These are phyloP conservation scores for Globisporangium spinosum DNA, from an alignment of 352 stramenopile species.

Conservation along the genomic window DNA sequence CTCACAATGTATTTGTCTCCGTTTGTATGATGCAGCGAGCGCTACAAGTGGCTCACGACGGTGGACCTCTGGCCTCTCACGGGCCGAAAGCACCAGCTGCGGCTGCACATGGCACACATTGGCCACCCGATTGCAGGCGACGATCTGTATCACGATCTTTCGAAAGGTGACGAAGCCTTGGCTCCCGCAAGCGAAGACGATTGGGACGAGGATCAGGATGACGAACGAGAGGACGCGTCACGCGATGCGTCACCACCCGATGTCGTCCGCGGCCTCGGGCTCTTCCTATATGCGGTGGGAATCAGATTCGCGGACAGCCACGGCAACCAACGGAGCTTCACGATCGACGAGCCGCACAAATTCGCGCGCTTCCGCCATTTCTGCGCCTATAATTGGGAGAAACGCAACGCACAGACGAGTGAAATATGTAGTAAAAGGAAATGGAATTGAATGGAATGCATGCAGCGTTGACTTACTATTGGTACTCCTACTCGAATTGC, in stretches of 20 bases:
- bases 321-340: slow-evolving; percentile 28
- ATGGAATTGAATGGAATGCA: slow-evolving; percentile 5
- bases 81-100: slow-evolving; percentile 66
- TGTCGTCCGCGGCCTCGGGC: slow-evolving; percentile 43
- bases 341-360: slow-evolving; percentile 50
- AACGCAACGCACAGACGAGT: neutral
- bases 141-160: slow-evolving; percentile 48
- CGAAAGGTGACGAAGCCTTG: neutral
- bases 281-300: slow-evolving; percentile 50
- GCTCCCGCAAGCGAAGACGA: neutral
- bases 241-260: neutral
- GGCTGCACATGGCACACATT: slow-evolving; percentile 50
- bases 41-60: slow-evolving; percentile 59
- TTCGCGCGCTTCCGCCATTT: slow-evolving; percentile 59
- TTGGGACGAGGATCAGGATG: neutral
- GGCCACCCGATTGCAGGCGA: slow-evolving; percentile 66
- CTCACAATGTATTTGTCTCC: neutral
- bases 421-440: neutral
- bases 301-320: slow-evolving; percentile 37
- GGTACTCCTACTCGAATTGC: slow-evolving; percentile 1
- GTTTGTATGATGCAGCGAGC: slow-evolving; percentile 20
- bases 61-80: slow-evolving; percentile 68
- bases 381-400: slow-evolving; percentile 45
- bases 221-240: neutral
- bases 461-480: neutral